A percentile compares a stretch with the other conserved stretches of the same genome.
phyloP scores from a whole-genome alignment of 2,329 filamentous ascomycete genomes.

The Fusarium fujikuroi region DNA sequence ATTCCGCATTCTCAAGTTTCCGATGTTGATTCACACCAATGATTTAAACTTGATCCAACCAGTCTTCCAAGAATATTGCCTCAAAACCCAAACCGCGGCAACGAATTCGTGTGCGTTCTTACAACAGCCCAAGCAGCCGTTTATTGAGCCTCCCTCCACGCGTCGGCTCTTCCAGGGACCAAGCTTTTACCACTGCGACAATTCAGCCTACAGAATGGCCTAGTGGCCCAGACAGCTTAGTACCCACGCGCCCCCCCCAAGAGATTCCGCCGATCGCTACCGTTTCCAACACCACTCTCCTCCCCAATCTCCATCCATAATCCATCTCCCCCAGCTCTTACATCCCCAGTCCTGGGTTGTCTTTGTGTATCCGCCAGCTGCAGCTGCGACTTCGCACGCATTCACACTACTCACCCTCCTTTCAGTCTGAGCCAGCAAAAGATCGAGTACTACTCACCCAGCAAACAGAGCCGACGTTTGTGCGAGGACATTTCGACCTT shows the following conservation, averaged over 20 bases:
- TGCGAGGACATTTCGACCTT: not conserved
- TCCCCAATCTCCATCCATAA: constrained; percentile 26
- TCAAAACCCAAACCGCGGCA: not conserved
- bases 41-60: not conserved
- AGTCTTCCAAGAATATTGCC: not conserved
- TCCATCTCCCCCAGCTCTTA: constrained; percentile 29
- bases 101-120: not conserved
- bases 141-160: constrained; percentile 13
- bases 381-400: constrained; percentile 28
- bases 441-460: not conserved
- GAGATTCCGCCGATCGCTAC: constrained; percentile 33
- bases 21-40: not conserved
- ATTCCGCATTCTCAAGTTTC: not conserved
- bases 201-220: not conserved
- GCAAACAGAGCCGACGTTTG: not conserved
- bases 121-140: not conserved
- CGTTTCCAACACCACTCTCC: constrained; percentile 27
- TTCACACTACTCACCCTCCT: constrained; percentile 11
- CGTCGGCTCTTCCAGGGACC: constrained; percentile 18
- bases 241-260: constrained; percentile 20
- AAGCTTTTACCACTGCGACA: constrained; percentile 26
- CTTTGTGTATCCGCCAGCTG: constrained; percentile 20
- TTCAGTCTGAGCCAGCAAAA: not conserved
- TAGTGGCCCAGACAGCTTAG: constrained; percentile 13
- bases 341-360: constrained; percentile 25